Percentiles rank a stretch among this genome's conserved stretches.
These are phyloP conservation scores for Dalbergia oliveri DNA, from an alignment of 306 rosid genomes.

Conservation along the genomic window DNA sequence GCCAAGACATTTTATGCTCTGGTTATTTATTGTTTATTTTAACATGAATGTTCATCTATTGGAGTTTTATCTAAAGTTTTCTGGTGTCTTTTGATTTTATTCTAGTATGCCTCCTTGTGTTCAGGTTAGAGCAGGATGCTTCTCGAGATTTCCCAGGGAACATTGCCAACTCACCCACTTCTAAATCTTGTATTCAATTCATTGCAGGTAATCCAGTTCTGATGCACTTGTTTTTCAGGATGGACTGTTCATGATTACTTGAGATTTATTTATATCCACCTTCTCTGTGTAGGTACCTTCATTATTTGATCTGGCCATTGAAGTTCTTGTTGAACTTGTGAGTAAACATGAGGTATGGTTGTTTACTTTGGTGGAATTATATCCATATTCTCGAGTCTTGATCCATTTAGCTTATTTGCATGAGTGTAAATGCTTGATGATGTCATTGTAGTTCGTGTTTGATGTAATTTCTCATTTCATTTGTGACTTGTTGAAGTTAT, in stretches of 20 bases:
- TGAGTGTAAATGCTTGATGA: constrained; percentile 17
- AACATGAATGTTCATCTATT: constrained; percentile 27
- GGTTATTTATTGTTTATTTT: constrained; percentile 22
- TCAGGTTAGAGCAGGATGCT: constrained; percentile 96
- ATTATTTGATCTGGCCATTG: constrained; percentile 90
- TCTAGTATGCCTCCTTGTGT: constrained; percentile 43
- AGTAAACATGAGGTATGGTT: constrained; percentile 89
- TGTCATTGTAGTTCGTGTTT: constrained; percentile 24
- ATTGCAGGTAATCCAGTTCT: constrained; percentile 68
- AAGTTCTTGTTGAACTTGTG: constrained; percentile 94
- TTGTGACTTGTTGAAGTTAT: constrained; percentile 22
- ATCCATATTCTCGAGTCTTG: constrained; percentile 9
- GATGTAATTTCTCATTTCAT: constrained; percentile 38
- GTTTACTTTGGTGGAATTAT: constrained; percentile 32
- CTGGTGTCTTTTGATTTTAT: constrained; percentile 27
- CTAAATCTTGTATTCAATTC: constrained; percentile 85
- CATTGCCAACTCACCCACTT: constrained; percentile 86
- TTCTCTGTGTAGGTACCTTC: constrained; percentile 67
- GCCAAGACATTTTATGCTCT: constrained; percentile 31
- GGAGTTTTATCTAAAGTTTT: constrained; percentile 30
- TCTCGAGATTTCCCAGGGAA: constrained; percentile 83
- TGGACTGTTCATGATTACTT: constrained; percentile 26
- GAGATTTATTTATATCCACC: constrained; percentile 40
- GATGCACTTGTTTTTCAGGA: constrained; percentile 33
- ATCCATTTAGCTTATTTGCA: constrained; percentile 35